Conservation (phyloP, 2,329 filamentous ascomycete genomes). For the Hypoxylon sp. region DNA sequence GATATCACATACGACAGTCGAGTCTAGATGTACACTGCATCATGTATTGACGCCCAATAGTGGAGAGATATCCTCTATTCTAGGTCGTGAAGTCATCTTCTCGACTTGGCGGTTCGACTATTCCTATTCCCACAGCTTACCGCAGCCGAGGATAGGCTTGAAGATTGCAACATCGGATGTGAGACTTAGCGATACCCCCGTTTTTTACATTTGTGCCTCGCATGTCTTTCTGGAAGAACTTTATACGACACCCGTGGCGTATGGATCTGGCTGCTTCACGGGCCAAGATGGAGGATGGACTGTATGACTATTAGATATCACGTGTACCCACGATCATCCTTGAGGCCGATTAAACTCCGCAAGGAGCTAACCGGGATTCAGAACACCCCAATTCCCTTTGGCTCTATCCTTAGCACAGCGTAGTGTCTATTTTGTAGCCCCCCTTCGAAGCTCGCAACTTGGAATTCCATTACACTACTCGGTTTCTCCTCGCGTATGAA, state of each 20-base stretch:
- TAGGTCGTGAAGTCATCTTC: slow-evolving; percentile 5
- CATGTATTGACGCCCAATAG: slow-evolving; percentile 26
- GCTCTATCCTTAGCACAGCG: neutral
- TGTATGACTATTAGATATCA: neutral
- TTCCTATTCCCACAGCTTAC: slow-evolving; percentile 3
- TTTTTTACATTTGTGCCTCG: neutral
- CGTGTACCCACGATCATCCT: neutral
- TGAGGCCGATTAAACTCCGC: neutral
- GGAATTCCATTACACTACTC: neutral
- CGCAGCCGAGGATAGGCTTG: slow-evolving; percentile 6
- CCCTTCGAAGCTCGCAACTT: neutral
- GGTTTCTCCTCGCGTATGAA: neutral
- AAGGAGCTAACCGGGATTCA: neutral
- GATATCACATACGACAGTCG: neutral
- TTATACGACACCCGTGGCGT: neutral
- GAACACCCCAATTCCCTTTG: neutral
- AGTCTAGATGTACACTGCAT: slow-evolving; percentile 8
- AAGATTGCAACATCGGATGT: slow-evolving; percentile 12
- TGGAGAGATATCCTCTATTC: slow-evolving; percentile 18
- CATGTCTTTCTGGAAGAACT: neutral
- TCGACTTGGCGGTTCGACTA: slow-evolving; percentile 16
- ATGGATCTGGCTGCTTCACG: slow-evolving; percentile 1
- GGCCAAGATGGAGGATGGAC: neutral
- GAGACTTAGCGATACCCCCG: neutral
- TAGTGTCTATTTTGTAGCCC: neutral